These are phyloP conservation scores for Neonectria punicea DNA, from an alignment of 2,329 filamentous ascomycete species.

Conservation along the genomic window DNA sequence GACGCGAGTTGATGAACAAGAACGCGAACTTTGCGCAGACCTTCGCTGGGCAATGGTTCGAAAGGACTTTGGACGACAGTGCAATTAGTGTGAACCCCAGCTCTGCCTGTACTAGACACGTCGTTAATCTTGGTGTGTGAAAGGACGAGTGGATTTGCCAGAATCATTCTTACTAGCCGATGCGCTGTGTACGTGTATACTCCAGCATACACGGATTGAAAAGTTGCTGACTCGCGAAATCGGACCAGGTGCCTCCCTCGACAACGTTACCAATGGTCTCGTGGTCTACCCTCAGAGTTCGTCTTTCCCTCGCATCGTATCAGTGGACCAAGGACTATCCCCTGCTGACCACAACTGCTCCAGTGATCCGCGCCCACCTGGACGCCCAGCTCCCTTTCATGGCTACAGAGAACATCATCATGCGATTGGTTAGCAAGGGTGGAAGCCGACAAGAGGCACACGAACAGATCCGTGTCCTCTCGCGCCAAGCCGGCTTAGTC, in stretches of 20 bases:
- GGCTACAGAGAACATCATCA: conserved; percentile 36
- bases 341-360: neutral
- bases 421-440: conserved; percentile 30
- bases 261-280: conserved; percentile 36
- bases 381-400: conserved; percentile 31
- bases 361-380: conserved; percentile 19
- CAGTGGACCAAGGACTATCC: too few species aligned
- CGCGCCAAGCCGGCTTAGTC: conserved; percentile 27
- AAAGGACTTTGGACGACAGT: conserved; percentile 25
- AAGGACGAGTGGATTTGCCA: conserved; percentile 28
- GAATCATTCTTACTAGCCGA: conserved; percentile 34
- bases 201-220: neutral
- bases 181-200: conserved; percentile 18
- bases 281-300: conserved; percentile 31
- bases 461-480: conserved; percentile 37
- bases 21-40: conserved; percentile 22
- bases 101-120: neutral
- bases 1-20: conserved; percentile 23
- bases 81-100: neutral
- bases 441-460: conserved; percentile 34
- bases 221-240: neutral
- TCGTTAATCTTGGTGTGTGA: neutral
- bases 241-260: conserved; percentile 8
- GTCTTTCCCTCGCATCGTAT: neutral
- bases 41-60: conserved; percentile 25